phyloP scores from a whole-genome alignment of 2,329 filamentous ascomycete genomes.

The Diaporthe helianthi region DNA sequence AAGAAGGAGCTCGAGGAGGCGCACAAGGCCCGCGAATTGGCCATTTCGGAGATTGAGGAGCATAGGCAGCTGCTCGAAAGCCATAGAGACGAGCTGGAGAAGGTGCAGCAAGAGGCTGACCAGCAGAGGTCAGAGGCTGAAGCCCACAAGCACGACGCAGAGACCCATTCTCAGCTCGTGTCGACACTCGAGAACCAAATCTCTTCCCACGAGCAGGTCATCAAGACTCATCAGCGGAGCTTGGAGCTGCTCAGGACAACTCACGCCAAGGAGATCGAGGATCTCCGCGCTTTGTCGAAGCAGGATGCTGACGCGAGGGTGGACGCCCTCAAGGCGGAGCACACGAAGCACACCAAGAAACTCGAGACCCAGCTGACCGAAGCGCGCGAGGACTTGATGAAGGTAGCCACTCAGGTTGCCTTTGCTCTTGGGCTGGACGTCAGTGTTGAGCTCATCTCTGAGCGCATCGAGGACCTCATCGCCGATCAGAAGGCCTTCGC shows the following conservation, averaged over 20 bases:
- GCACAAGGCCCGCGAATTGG: slow-evolving; percentile 63
- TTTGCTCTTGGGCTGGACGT: slow-evolving; percentile 67
- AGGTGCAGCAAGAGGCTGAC: slow-evolving; percentile 67
- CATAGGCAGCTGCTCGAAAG: slow-evolving; percentile 44
- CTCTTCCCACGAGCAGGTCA: slow-evolving; percentile 62
- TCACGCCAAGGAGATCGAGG: slow-evolving; percentile 53
- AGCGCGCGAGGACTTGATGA: slow-evolving; percentile 71
- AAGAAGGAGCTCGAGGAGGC: slow-evolving; percentile 73
- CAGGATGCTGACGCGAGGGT: slow-evolving; percentile 65
- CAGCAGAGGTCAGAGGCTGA: slow-evolving; percentile 54
- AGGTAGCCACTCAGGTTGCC: slow-evolving; percentile 69
- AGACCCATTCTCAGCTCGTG: slow-evolving; percentile 49
- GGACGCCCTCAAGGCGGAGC: slow-evolving; percentile 65
- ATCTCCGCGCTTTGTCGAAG: slow-evolving; percentile 54
- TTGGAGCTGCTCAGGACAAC: slow-evolving; percentile 56
- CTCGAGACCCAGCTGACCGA: slow-evolving; percentile 69
- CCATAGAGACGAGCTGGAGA: slow-evolving; percentile 68
- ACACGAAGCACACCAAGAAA: slow-evolving; percentile 60
- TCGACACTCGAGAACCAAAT: slow-evolving; percentile 65
- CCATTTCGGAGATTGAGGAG: slow-evolving; percentile 51
- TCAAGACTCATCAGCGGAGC: slow-evolving; percentile 61
- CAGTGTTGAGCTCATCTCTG: slow-evolving; percentile 71
- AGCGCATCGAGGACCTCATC: slow-evolving; percentile 64
- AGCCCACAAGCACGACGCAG: slow-evolving; percentile 46
- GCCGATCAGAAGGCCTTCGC: slow-evolving; percentile 65